Evolutionary conservation across 192 early-diverging fungal species (phyloP), one percentile per base, ranked within the genome.

Genomic region (Backusella circina): DNA sequence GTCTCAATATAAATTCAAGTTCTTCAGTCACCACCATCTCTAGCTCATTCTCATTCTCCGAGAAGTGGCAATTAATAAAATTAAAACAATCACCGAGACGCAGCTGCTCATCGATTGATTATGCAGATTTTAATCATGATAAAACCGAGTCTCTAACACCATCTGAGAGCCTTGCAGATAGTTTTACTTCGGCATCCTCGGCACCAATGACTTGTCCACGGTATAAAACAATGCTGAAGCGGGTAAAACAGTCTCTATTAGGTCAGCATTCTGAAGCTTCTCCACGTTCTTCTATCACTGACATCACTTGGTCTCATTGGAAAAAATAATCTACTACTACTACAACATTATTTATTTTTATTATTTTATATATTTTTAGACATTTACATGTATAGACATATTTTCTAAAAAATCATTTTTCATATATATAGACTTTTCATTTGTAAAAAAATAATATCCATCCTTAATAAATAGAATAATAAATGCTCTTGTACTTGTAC

Each of bases 211-310:
- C 39, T 44, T 30, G 23, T 23, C 39, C 69, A 70, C 69, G 69
- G 69, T 70, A 70, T 47, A 41, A 30, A 70, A 39, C 69, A 0
- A 47, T 70, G 41, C 28, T 70, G 26, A 41, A 70, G 26, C 69
- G 69, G 41, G 69, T 70, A 30, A 70, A 70, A 31, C 38, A 70
- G 9, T 70, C 69, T 0, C 26, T 70, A 31, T 36, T 68, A 38
- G 67, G 67, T 68, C 32, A 68, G 10, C 15, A 68, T 38, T 16
- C 67, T 36, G 54, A 61, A 13, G 10, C 36, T 13, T 21, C 35
- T 37, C 32, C 67, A 37, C 67, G 67, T 37, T 37, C 67, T 68
- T 68, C 67, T 3, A 26, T 36, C 21, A 68, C 18, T 36, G 33
- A 18, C 0, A 26, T 21, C 36, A 37, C 67, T 37, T 68, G 35